Evolutionary conservation across 1,139 yeast species (phyloP).

Genomic region (Hansenula sp.): DNA sequence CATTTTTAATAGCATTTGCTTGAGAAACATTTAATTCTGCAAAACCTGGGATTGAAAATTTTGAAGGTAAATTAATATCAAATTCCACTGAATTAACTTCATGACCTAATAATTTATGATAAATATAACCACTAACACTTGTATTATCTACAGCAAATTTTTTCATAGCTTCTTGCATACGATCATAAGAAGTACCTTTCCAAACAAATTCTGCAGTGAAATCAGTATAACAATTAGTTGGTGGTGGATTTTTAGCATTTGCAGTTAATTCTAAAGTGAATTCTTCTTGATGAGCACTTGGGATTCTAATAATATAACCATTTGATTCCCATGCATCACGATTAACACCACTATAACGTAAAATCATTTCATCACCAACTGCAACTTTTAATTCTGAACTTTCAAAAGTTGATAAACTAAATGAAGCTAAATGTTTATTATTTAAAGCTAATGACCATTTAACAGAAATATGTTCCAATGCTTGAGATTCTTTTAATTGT

Average conservation of each 20-base stretch:
- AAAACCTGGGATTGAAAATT: constrained; percentile 61
- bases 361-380: constrained; percentile 77
- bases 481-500: constrained; percentile 72
- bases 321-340: constrained; percentile 60
- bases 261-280: constrained; percentile 67
- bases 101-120: constrained; percentile 80
- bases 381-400: constrained; percentile 67
- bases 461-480: constrained; percentile 68
- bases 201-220: constrained; percentile 88
- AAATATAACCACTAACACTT: constrained; percentile 72
- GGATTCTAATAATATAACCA: constrained; percentile 72
- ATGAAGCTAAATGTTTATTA: constrained; percentile 64
- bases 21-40: constrained; percentile 77
- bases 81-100: constrained; percentile 65
- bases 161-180: constrained; percentile 79
- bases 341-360: constrained; percentile 52
- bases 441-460: constrained; percentile 72
- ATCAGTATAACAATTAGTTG: constrained; percentile 59
- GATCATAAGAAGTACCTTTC: constrained; percentile 78
- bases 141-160: constrained; percentile 67
- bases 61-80: constrained; percentile 54
- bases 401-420: constrained; percentile 65
- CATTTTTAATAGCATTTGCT: constrained; percentile 69
- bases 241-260: constrained; percentile 37
- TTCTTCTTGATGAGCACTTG: constrained; percentile 63